These are phyloP conservation scores for Fraxinus pennsylvanica DNA, from an alignment of 257 asterid genomes.

Conservation along the genomic window DNA sequence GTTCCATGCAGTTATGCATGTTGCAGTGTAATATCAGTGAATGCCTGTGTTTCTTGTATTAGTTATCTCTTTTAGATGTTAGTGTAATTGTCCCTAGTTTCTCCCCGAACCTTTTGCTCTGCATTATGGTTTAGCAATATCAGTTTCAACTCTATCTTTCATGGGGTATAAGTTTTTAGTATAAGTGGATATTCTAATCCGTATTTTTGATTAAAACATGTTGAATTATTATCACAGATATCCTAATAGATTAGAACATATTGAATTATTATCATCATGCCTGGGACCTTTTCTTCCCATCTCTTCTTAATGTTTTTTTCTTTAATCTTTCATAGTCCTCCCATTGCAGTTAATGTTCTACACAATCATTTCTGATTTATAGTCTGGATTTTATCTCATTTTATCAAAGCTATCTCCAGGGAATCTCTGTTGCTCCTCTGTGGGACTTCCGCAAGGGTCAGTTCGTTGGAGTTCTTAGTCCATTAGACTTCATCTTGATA, in stretches of 20 bases:
- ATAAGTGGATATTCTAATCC: no score
- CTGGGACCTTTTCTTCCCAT: background rate
- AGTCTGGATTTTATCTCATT: slow-evolving; percentile 28
- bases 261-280: background rate
- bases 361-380: slow-evolving; percentile 8
- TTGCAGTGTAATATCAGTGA: background rate
- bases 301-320: background rate
- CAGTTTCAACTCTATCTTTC: background rate
- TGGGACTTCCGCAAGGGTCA: slow-evolving; percentile 66
- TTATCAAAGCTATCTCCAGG: slow-evolving; percentile 46
- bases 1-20: background rate
- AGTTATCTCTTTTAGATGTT: background rate
- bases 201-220: background rate
- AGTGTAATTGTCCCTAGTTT: background rate
- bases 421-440: slow-evolving; percentile 68
- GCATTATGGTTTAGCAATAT: background rate
- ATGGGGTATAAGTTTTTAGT: background rate
- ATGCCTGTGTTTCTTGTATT: background rate
- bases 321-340: background rate
- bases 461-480: slow-evolving; percentile 78
- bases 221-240: background rate
- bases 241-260: background rate
- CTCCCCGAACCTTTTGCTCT: background rate
- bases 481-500: slow-evolving; percentile 70
- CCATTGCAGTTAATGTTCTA: background rate